Conservation (phyloP, 495 filamentous ascomycete species). For the Elaphomyces granulatus region DNA sequence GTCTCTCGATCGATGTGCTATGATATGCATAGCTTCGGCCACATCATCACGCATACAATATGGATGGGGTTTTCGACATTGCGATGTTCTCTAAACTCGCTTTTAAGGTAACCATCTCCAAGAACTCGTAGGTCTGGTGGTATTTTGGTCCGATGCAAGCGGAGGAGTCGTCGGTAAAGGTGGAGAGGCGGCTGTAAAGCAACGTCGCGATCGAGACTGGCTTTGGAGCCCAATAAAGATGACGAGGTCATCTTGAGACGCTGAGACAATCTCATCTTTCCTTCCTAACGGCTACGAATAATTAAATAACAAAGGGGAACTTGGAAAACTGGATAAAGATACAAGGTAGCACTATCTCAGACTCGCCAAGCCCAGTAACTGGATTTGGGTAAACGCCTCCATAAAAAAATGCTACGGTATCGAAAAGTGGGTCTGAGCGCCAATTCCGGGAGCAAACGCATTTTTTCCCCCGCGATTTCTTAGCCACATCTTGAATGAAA, state of each 20-base stretch:
- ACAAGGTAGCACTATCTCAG: too few species aligned
- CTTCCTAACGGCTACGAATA: not conserved
- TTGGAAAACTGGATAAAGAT: too few species aligned
- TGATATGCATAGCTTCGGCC: not conserved
- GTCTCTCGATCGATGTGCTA: not conserved
- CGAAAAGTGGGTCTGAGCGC: too few species aligned
- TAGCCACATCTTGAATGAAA: too few species aligned
- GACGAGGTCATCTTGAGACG: conserved; percentile 34
- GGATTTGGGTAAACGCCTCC: too few species aligned
- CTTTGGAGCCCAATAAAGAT: conserved; percentile 32
- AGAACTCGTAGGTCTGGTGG: conserved; percentile 60
- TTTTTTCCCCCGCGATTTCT: too few species aligned
- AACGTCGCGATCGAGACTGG: conserved; percentile 42
- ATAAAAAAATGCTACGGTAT: too few species aligned
- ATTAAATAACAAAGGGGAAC: conserved; percentile 1
- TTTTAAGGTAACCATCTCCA: conserved; percentile 83
- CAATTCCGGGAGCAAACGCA: too few species aligned
- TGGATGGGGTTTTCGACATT: conserved; percentile 82
- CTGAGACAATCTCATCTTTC: conserved; percentile 19
- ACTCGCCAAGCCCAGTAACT: too few species aligned
- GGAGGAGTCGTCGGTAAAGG: conserved; percentile 74
- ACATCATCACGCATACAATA: conserved; percentile 44
- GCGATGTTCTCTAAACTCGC: conserved; percentile 72
- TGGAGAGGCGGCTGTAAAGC: conserved; percentile 83
- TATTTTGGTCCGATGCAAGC: conserved; percentile 69